phyloP scores from a whole-genome alignment of 768 basidiomycete genomes.

The Leccinellum luteum region DNA sequence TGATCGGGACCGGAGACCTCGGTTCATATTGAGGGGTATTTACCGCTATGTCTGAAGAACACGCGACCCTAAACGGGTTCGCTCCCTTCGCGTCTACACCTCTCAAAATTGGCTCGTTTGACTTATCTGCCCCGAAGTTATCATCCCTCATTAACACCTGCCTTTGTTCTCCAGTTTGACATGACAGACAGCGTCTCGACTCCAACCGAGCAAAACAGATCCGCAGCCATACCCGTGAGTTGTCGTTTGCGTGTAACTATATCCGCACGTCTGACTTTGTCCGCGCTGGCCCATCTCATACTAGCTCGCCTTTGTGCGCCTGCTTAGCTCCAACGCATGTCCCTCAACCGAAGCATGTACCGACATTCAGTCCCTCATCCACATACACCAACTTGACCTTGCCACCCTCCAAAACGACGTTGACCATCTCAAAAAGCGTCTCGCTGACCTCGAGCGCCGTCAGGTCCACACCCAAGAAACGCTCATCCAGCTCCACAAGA shows the following conservation, averaged over 20 bases:
- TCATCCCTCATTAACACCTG: background rate
- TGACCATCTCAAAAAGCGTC: conserved; percentile 1
- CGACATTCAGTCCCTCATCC: conserved; percentile 15
- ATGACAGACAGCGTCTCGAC: background rate
- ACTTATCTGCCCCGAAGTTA: background rate
- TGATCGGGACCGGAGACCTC: background rate
- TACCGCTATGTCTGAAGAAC: background rate
- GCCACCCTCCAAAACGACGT: conserved; percentile 9
- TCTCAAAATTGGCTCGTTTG: background rate
- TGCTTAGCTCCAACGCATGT: conserved; percentile 16
- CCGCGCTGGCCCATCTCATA: background rate
- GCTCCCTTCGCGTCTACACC: background rate
- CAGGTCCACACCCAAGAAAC: conserved; percentile 1
- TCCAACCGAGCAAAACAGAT: background rate
- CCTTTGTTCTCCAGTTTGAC: background rate
- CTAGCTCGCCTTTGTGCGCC: conserved; percentile 9
- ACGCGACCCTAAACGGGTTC: background rate
- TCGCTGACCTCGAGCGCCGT: conserved; percentile 13
- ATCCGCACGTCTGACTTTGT: background rate
- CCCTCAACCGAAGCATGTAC: conserved; percentile 9
- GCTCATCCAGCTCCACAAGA: conserved; percentile 15
- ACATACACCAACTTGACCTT: conserved; percentile 16
- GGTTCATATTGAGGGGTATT: background rate
- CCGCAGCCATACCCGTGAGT: conserved; percentile 15
- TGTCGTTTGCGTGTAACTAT: background rate